These are phyloP conservation scores for Apiospora saccharicola DNA, from an alignment of 2,329 filamentous ascomycete genomes.

Conservation along the genomic window DNA sequence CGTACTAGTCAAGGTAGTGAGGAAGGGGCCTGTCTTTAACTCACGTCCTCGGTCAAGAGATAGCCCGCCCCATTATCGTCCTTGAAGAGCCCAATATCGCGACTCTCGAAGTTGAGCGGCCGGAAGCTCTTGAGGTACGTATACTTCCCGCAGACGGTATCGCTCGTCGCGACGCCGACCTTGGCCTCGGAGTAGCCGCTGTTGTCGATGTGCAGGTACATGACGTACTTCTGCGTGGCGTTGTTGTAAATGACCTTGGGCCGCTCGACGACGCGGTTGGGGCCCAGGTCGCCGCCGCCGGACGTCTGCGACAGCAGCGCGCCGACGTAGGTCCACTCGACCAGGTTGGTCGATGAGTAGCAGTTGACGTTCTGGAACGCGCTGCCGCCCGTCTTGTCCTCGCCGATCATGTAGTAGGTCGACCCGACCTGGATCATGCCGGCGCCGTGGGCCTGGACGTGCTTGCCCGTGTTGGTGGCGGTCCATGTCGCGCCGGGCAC, in stretches of 20 bases:
- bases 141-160: slow-evolving; percentile 68
- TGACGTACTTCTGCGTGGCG: slow-evolving; percentile 68
- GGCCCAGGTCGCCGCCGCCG: slow-evolving; percentile 62
- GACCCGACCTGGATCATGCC: slow-evolving; percentile 66
- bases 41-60: slow-evolving; percentile 68
- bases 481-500: slow-evolving; percentile 41
- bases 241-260: slow-evolving; percentile 75
- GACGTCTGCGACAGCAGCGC: slow-evolving; percentile 62
- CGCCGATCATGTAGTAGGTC: slow-evolving; percentile 73
- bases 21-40: slow-evolving; percentile 28
- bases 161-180: slow-evolving; percentile 68
- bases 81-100: slow-evolving; percentile 67
- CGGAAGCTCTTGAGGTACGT: slow-evolving; percentile 46
- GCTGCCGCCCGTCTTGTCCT: slow-evolving; percentile 71
- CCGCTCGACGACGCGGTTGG: slow-evolving; percentile 68
- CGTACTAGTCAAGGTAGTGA: neutral
- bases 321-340: slow-evolving; percentile 69
- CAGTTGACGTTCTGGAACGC: slow-evolving; percentile 72
- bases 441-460: slow-evolving; percentile 41
- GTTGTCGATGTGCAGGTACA: slow-evolving; percentile 74
- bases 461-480: slow-evolving; percentile 34
- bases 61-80: slow-evolving; percentile 69
- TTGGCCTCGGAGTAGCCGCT: slow-evolving; percentile 68
- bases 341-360: slow-evolving; percentile 68
- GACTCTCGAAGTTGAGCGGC: slow-evolving; percentile 57